Evolutionary conservation across 177 flowering plant genomes (phyloP).

Genomic region (Telopea speciosissima): DNA sequence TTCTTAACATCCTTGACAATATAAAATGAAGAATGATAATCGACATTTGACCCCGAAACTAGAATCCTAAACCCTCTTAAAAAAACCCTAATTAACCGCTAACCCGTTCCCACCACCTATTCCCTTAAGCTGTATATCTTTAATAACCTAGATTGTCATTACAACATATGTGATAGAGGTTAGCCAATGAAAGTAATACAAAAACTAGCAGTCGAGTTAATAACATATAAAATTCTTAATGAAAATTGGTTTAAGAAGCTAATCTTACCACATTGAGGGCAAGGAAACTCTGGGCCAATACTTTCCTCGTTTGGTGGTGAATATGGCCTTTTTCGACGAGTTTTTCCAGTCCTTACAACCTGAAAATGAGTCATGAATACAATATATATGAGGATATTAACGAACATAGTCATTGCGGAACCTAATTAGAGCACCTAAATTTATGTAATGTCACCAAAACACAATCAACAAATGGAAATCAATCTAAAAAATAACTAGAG

Average conservation of each 20-base stretch:
- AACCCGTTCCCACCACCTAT: too few species aligned
- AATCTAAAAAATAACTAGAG: too few species aligned
- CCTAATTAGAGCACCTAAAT: not conserved
- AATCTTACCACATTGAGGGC: constrained; percentile 80
- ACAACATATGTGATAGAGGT: not conserved
- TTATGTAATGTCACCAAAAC: not conserved
- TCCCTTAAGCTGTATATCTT: too few species aligned
- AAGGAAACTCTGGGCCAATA: constrained; percentile 26
- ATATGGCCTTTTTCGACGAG: constrained; percentile 39
- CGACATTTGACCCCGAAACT: too few species aligned
- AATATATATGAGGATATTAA: not conserved
- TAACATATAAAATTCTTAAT: not conserved
- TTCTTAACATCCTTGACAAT: too few species aligned
- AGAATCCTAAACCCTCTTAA: too few species aligned
- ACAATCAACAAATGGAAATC: not conserved
- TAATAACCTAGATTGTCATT: too few species aligned
- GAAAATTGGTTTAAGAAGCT: not conserved
- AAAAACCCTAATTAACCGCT: too few species aligned
- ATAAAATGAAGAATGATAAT: too few species aligned
- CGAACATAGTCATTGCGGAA: not conserved
- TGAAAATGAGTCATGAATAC: constrained; percentile 13
- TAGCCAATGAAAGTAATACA: not conserved
- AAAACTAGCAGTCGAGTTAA: not conserved
- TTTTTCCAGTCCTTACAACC: constrained; percentile 44
- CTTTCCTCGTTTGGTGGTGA: constrained; percentile 31